Evolutionary conservation across 805 yeast genomes (phyloP).

Genomic region (Saturnispora zaruensis): DNA sequence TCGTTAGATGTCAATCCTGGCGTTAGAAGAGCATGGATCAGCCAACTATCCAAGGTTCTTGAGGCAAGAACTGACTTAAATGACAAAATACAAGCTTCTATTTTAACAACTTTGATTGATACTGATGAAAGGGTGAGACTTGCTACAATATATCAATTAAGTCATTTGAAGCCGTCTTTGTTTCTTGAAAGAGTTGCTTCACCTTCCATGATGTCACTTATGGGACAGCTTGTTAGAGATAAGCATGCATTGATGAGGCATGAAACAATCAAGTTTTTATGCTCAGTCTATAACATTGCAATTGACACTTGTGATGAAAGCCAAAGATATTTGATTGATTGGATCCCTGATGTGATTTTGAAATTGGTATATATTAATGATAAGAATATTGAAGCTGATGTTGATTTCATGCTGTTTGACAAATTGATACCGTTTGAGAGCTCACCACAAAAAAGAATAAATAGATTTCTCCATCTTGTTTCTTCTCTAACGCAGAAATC

Average conservation of each 20-base stretch:
- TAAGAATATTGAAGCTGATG: conserved; percentile 49
- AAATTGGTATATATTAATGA: conserved; percentile 70
- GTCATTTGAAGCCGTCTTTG: conserved; percentile 36
- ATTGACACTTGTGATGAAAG: conserved; percentile 23
- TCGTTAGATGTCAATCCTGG: conserved; percentile 56
- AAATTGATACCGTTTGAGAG: conserved; percentile 48
- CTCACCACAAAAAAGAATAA: conserved; percentile 36
- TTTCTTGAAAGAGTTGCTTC: conserved; percentile 43
- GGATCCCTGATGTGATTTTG: conserved; percentile 60
- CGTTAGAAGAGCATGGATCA: conserved; percentile 67
- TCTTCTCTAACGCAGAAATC: conserved; percentile 47
- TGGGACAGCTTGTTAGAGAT: conserved; percentile 64
- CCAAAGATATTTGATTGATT: conserved; percentile 26
- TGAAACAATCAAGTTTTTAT: conserved; percentile 45
- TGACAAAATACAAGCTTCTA: conserved; percentile 45
- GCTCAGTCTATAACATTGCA: conserved; percentile 46
- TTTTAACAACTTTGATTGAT: conserved; percentile 65
- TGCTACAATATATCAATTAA: conserved; percentile 45
- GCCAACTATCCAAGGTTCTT: conserved; percentile 43
- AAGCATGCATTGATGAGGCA: conserved; percentile 57
- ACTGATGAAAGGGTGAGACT: conserved; percentile 65
- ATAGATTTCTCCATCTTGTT: conserved; percentile 43
- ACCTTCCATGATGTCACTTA: conserved; percentile 40
- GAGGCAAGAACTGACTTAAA: conserved; percentile 36
- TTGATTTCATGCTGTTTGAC: conserved; percentile 56